A percentile compares a stretch with the other conserved stretches of the same genome.
Evolutionary conservation across 306 rosid genomes (phyloP).

Genomic region (Acacia crassicarpa): DNA sequence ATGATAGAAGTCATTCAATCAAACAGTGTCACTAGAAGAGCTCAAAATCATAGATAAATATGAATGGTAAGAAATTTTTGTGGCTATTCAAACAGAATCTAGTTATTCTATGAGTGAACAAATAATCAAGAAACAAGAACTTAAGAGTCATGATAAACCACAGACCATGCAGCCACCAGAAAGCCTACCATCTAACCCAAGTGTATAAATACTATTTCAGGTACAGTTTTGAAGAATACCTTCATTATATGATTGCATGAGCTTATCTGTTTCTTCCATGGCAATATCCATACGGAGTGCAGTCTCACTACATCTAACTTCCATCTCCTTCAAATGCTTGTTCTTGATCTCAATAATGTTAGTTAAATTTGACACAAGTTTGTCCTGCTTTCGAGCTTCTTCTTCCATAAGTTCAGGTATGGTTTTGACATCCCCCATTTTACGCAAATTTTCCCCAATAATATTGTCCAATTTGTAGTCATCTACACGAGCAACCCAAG

Average conservation of each 20-base stretch:
- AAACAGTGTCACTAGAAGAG: constrained; percentile 25
- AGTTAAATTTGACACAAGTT: constrained; percentile 65
- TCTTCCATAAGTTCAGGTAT: constrained; percentile 75
- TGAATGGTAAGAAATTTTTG: constrained; percentile 23
- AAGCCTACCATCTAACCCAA: not conserved
- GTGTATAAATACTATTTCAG: constrained; percentile 6
- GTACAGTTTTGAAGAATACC: constrained; percentile 47
- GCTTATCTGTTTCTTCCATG: constrained; percentile 64
- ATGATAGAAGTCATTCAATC: constrained; percentile 34
- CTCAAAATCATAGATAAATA: constrained; percentile 20
- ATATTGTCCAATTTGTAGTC: constrained; percentile 63
- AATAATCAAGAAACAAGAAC: constrained; percentile 27
- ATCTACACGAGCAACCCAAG: constrained; percentile 85
- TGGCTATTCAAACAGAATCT: constrained; percentile 20
- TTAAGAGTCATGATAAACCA: constrained; percentile 13
- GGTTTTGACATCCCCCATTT: constrained; percentile 72
- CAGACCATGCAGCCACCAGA: not conserved
- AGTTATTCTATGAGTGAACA: constrained; percentile 19
- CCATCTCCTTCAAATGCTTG: constrained; percentile 66
- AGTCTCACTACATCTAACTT: constrained; percentile 62
- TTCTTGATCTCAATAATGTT: constrained; percentile 64
- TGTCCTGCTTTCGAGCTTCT: constrained; percentile 73
- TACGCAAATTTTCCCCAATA: constrained; percentile 74
- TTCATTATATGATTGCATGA: constrained; percentile 64
- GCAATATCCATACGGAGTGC: constrained; percentile 49